These are phyloP conservation scores for Globisporangium viniferum DNA, from an alignment of 352 stramenopile genomes.

Conservation along the genomic window DNA sequence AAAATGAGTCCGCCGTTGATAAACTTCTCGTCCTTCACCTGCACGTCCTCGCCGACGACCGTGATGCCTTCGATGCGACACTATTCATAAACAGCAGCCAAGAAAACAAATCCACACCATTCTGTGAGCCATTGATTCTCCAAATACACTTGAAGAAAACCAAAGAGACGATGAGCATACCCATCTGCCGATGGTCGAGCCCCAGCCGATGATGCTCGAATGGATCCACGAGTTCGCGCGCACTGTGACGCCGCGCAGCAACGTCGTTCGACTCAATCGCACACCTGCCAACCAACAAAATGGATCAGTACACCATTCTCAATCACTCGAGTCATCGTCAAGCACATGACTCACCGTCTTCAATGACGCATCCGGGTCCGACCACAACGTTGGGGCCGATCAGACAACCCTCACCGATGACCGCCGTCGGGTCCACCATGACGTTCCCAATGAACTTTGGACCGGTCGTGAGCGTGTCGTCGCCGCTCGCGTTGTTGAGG, in stretches of 20 bases:
- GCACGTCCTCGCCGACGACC: slow-evolving; percentile 84
- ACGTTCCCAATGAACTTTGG: slow-evolving; percentile 83
- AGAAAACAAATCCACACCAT: neutral
- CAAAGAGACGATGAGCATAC: slow-evolving; percentile 26
- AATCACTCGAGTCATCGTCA: neutral
- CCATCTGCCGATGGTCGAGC: slow-evolving; percentile 83
- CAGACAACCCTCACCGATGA: slow-evolving; percentile 73
- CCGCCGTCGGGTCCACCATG: slow-evolving; percentile 75
- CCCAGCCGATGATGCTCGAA: slow-evolving; percentile 89
- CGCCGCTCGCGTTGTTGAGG: slow-evolving; percentile 33
- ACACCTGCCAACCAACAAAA: slow-evolving; percentile 43
- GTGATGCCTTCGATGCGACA: slow-evolving; percentile 83
- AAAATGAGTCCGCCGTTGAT: slow-evolving; percentile 88
- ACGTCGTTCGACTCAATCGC: slow-evolving; percentile 74
- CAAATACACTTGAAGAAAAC: neutral
- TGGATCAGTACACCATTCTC: neutral
- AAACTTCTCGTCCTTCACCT: slow-evolving; percentile 87
- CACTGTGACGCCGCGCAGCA: slow-evolving; percentile 75
- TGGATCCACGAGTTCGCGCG: slow-evolving; percentile 82
- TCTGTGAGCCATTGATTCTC: neutral
- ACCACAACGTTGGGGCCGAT: slow-evolving; percentile 87
- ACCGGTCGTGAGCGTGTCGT: slow-evolving; percentile 46
- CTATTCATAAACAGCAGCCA: slow-evolving; percentile 23
- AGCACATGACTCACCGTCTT: slow-evolving; percentile 45
- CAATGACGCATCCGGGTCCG: slow-evolving; percentile 77